Base-by-base conservation (phyloP, 1,139 yeast species). In the Suhomyces coccinellae region DNA sequence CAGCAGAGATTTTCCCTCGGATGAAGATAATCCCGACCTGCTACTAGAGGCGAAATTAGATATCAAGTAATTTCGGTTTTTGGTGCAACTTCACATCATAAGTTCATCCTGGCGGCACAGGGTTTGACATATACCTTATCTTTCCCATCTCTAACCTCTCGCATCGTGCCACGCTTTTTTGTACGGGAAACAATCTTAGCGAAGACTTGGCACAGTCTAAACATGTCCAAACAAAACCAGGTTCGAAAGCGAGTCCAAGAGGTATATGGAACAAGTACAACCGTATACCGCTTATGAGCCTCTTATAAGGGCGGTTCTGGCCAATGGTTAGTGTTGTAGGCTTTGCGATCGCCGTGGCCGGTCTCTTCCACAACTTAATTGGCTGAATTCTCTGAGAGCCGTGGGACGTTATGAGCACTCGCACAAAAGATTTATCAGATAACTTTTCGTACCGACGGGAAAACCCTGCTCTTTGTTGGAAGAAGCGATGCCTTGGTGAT, bases 141-240 rank as follows among this genome's bases (percentile, higher is more conserved):
- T 26, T 11, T 26, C n/a, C 29, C 29, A 26, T 26, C 29, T 10
- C 13, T 12, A 26, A 26, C 20, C 20, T 17, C 20, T 17, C 20
- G 8, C 24, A 20, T 20, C 29, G n/a, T 26, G 29, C n/a, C 29
- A 26, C 29, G 29, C 29, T 26, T 26, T 26, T 26, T 26, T 11
- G n/a, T 4, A 11, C 26, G n/a, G 29, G n/a, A 4, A 20, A 26
- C 29, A 12, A 34, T 33, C 36, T 34, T 20, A 34, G 14, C 16
- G 29, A 13, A 34, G 36, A 13, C 36, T 34, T 34, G 36, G 36
- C 36, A 34, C 36, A 22, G 29, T 20, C 26, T 27, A 34, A 34
- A 22, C 24, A 20, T 20, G 24, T 20, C 24, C 5, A 20, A 20
- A 20, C 24, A 4, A 6, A 4, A 6, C 8, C 8, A 6, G 6